Evolutionary conservation across 1,139 yeast species (phyloP), one percentile per base, ranked within the genome.

Genomic region (Pneumocystis oryctolagi): DNA sequence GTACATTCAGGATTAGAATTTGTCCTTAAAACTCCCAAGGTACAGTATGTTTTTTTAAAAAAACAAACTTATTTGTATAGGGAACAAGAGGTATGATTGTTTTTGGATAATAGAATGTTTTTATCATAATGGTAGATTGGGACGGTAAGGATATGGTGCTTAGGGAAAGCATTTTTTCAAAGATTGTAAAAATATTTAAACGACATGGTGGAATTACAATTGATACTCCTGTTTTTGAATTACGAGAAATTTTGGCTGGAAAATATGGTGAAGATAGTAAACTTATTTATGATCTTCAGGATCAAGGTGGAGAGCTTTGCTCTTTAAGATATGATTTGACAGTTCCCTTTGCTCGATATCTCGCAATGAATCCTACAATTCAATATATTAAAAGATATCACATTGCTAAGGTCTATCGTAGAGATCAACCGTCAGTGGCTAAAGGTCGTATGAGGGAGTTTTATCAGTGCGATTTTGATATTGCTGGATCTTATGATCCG

Each of bases 381-480:
- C 85, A 88, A 70, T 82, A 79, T 72, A 92, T 92, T 75, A 92
- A 92, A 77, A 82, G 98, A 73, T 92, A 84, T 75, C 98, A 92
- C 77, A 88, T 92, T 69, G 98, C 98, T 69, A 92, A 92, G 76
- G 98, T 92, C 63, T 92, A 92, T 77, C 83, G 98, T 77, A 85
- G 98, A 77, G 98, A 92, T 74, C 98, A 92, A 76, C 98, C 98
- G 5, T 98, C 98, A 18, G 92, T 92, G 98, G 90, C 97, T 65
- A 92, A 92, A 76, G 98, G 98, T 65, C 84, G 98, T 76, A 92
- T 92, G 98, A 86, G 98, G 81, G 98, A 92, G 75, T 92, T 92
- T 71, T 92, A 92, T 76, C 98, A 92, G 77, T 92, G 98, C 78
- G 98, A 92, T 77, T 87, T 92, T 71, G 98, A 92, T 74, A 80